These are phyloP conservation scores for Zanthoxylum bungeanum DNA, from an alignment of 345 rosid genomes.

Conservation along the genomic window DNA sequence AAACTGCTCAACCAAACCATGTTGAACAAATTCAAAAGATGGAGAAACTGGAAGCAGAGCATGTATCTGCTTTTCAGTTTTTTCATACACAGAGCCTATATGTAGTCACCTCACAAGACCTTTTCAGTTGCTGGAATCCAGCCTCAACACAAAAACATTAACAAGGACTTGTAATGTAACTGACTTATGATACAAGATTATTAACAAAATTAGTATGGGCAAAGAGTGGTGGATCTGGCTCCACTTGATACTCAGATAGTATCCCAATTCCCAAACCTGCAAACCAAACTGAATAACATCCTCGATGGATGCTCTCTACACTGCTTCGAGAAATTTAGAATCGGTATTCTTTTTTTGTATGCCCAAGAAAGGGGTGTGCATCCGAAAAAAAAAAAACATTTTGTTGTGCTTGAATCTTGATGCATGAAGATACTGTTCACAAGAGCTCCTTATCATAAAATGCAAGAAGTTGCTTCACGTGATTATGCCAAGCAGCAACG, in stretches of 20 bases:
- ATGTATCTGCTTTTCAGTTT: neutral
- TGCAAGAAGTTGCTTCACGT: constrained; percentile 85
- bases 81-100: neutral
- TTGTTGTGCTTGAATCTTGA: neutral
- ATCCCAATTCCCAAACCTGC: neutral
- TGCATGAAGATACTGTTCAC: constrained; percentile 16
- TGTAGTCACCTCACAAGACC: neutral
- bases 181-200: constrained; percentile 1
- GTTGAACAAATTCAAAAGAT: neutral
- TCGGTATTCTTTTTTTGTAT: neutral
- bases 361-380: neutral
- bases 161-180: no score
- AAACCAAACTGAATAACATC: neutral
- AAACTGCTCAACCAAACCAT: neutral
- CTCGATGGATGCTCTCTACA: neutral
- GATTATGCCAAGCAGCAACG: constrained; percentile 87
- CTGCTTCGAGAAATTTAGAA: constrained; percentile 1
- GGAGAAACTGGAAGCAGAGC: neutral
- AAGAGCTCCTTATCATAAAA: constrained; percentile 69
- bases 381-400: neutral
- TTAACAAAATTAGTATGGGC: neutral
- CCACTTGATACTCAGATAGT: neutral
- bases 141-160: neutral
- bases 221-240: neutral
- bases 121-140: neutral